These are phyloP conservation scores for Coemansia sp. DNA, from an alignment of 192 early-diverging fungal genomes.

Conservation along the genomic window DNA sequence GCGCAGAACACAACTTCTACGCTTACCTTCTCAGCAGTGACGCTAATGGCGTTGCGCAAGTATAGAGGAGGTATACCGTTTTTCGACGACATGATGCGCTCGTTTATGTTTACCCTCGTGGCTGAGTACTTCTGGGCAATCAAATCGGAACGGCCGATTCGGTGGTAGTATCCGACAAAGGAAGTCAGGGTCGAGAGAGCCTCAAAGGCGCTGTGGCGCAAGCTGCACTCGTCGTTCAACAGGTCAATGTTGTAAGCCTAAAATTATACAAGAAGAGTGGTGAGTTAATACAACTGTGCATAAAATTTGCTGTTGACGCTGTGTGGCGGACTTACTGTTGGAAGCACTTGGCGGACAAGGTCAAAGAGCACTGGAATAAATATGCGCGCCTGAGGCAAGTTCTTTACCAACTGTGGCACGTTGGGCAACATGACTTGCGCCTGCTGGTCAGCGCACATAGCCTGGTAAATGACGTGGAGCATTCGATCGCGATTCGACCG, in stretches of 20 bases:
- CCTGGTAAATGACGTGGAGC: slow-evolving; percentile 15
- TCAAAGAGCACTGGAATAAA: slow-evolving; percentile 37
- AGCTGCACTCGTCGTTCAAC: slow-evolving; percentile 8
- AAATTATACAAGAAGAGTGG: background rate
- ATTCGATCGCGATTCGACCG: slow-evolving; percentile 15
- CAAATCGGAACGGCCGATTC: slow-evolving; percentile 18
- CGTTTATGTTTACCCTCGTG: background rate
- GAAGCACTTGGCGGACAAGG: slow-evolving; percentile 27
- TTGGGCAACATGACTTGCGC: slow-evolving; percentile 25
- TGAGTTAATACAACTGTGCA: too few species aligned
- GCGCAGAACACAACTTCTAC: background rate
- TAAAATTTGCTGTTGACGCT: background rate
- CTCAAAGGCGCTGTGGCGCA: slow-evolving; percentile 22
- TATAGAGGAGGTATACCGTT: background rate
- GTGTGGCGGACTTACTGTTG: slow-evolving; percentile 27
- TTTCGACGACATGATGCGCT: slow-evolving; percentile 4
- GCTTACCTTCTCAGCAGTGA: slow-evolving; percentile 3
- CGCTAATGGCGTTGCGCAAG: background rate
- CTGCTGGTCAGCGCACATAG: slow-evolving; percentile 13
- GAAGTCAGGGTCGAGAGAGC: slow-evolving; percentile 23
- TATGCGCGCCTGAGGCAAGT: slow-evolving; percentile 23
- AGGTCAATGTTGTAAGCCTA: background rate
- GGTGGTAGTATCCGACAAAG: slow-evolving; percentile 41
- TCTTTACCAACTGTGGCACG: slow-evolving; percentile 26
- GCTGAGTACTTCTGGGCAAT: background rate